A percentile compares a stretch with the other conserved stretches of the same genome.
phyloP scores from a whole-genome alignment of 78 protist species.

The slime mould (Dictyostelium discoideum) region DNA sequence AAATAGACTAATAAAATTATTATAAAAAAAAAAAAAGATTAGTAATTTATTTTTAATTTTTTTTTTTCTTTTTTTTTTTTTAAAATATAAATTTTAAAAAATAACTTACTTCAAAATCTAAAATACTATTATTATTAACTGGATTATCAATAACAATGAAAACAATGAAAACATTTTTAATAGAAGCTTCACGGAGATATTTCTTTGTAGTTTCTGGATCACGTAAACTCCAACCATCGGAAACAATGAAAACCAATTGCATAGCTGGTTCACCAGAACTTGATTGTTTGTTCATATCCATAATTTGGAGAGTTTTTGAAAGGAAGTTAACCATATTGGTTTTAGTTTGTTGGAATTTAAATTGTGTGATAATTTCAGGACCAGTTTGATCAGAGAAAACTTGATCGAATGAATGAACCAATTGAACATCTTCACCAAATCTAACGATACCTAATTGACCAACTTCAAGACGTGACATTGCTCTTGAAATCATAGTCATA shows the following conservation, averaged over 20 bases:
- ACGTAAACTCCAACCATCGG: slow-evolving; percentile 93
- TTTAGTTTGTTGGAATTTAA: slow-evolving; percentile 83
- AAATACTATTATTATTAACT: slow-evolving; percentile 50
- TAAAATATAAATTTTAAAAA: not conserved
- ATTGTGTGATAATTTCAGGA: slow-evolving; percentile 83
- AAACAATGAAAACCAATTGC: slow-evolving; percentile 91
- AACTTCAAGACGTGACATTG: slow-evolving; percentile 93
- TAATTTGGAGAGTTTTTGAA: slow-evolving; percentile 34
- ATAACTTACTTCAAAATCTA: slow-evolving; percentile 71
- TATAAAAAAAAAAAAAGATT: not conserved
- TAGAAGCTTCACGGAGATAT: slow-evolving; percentile 76
- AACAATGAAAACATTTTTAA: slow-evolving; percentile 79
- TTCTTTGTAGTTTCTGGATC: slow-evolving; percentile 74
- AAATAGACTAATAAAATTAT: slow-evolving; percentile 17
- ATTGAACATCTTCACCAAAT: slow-evolving; percentile 90
- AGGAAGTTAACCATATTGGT: slow-evolving; percentile 84
- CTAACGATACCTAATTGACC: slow-evolving; percentile 92
- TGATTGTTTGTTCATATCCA: slow-evolving; percentile 63
- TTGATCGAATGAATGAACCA: slow-evolving; percentile 92
- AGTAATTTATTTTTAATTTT: not conserved
- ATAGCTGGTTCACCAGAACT: slow-evolving; percentile 21
- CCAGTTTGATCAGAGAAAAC: slow-evolving; percentile 93
- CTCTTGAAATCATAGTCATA: slow-evolving; percentile 86
- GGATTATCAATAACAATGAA: slow-evolving; percentile 91
- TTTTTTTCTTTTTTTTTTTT: not conserved